A percentile compares a stretch with the other conserved stretches of the same genome.
phyloP scores from a whole-genome alignment of 2,329 filamentous ascomycete genomes.

The Monilinia vaccinii-corymbosi region DNA sequence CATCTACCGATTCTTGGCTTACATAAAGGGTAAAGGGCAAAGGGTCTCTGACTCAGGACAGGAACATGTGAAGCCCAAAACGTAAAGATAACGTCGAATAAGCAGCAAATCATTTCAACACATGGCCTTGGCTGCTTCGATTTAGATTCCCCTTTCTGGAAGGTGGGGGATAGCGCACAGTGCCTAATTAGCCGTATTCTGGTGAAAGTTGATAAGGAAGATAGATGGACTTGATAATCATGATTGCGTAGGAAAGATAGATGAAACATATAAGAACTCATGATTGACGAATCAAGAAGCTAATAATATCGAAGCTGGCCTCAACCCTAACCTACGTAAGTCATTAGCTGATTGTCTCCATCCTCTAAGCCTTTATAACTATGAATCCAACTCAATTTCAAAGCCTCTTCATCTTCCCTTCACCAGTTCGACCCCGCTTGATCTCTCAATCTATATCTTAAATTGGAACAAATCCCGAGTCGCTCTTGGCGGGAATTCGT shows the following conservation, averaged over 20 bases:
- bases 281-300: not conserved
- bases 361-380: not conserved
- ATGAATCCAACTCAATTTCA: not conserved
- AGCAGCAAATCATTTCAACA: not conserved
- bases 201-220: not conserved
- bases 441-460: not conserved
- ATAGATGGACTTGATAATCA: not conserved
- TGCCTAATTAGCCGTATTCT: not conserved
- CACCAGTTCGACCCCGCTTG: not conserved
- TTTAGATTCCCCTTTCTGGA: not conserved
- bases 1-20: not conserved
- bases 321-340: not conserved
- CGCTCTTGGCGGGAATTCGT: not conserved
- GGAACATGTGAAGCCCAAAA: not conserved
- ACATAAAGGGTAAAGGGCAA: not conserved
- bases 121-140: not conserved
- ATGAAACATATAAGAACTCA: not conserved
- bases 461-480: not conserved
- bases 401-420: too few relatives aligned
- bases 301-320: not conserved
- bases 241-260: not conserved
- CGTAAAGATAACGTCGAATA: not conserved
- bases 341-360: not conserved
- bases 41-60: not conserved
- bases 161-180: not conserved